These are phyloP conservation scores for Fomitopsis pinicola DNA, from an alignment of 1,284 basidiomycete species.

Conservation along the genomic window DNA sequence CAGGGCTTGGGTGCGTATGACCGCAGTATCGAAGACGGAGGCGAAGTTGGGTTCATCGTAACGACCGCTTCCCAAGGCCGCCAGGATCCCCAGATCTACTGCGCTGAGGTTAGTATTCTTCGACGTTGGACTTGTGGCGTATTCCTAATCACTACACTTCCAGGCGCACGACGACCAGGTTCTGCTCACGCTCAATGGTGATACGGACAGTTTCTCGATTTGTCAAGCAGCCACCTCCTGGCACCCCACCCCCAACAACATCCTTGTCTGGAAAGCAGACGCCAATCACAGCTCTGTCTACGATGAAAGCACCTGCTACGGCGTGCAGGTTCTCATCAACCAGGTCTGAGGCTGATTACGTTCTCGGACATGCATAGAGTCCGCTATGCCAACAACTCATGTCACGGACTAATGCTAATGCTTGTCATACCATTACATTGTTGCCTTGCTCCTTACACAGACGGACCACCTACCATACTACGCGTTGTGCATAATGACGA, in stretches of 20 bases:
- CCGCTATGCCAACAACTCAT: not conserved
- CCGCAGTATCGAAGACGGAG: not conserved
- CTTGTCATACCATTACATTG: not conserved
- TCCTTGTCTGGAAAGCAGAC: conserved; percentile 7
- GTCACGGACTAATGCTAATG: not conserved
- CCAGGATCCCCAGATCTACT: not conserved
- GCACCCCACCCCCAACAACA: not conserved
- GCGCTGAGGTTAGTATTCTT: conserved; percentile 1
- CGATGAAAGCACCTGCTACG: conserved; percentile 14
- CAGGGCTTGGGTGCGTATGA: conserved; percentile 1
- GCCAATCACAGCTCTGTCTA: conserved; percentile 10
- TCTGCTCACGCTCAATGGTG: conserved; percentile 16
- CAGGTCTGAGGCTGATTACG: too few species aligned
- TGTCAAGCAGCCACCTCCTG: conserved; percentile 8
- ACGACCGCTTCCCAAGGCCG: not conserved
- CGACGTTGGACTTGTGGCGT: not conserved
- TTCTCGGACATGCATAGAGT: not conserved
- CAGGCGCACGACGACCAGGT: not conserved
- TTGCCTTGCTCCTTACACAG: too few species aligned
- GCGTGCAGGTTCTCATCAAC: conserved; percentile 2
- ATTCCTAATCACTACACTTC: not conserved
- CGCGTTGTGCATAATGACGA: too few species aligned
- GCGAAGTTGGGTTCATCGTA: not conserved
- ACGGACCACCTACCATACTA: too few species aligned
- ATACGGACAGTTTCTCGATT: conserved; percentile 17